These are phyloP conservation scores for Raddia guianensis DNA, from an alignment of 176 grass and related monocot species.

Conservation along the genomic window DNA sequence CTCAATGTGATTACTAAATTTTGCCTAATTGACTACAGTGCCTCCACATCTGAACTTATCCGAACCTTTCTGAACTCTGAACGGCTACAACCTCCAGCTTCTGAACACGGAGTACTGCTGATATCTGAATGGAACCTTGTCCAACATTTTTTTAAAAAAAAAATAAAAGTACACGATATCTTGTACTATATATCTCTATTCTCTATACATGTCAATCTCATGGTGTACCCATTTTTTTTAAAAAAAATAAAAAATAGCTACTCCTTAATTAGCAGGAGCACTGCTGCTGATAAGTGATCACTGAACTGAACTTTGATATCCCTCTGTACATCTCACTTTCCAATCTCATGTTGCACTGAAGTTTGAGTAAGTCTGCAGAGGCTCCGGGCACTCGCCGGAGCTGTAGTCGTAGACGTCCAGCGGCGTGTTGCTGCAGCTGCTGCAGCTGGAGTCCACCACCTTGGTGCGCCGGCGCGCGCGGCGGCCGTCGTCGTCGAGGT, in stretches of 20 bases:
- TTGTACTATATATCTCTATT: neutral
- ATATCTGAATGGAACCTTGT: neutral
- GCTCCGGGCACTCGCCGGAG: neutral
- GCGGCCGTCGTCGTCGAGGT: slow-evolving; percentile 10
- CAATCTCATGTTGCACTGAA: neutral
- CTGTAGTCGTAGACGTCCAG: slow-evolving; percentile 19
- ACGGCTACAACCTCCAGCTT: no score
- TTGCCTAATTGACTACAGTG: no score
- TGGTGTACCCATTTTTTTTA: neutral
- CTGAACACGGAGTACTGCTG: no score
- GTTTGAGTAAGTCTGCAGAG: neutral
- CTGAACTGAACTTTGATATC: no score
- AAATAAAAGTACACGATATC: neutral
- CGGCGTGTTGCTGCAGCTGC: slow-evolving; percentile 26
- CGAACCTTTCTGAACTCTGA: no score
- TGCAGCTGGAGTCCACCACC: neutral
- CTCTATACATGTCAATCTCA: neutral
- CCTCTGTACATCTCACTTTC: neutral
- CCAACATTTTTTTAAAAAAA: neutral
- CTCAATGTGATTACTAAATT: no score
- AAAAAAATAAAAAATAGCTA: no score
- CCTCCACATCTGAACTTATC: no score
- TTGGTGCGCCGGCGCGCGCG: neutral
- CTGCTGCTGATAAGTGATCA: no score
- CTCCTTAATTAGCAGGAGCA: no score